Evolutionary conservation across 2,329 filamentous ascomycete genomes (phyloP).

Genomic region (Aspergillus pseudotamarii): DNA sequence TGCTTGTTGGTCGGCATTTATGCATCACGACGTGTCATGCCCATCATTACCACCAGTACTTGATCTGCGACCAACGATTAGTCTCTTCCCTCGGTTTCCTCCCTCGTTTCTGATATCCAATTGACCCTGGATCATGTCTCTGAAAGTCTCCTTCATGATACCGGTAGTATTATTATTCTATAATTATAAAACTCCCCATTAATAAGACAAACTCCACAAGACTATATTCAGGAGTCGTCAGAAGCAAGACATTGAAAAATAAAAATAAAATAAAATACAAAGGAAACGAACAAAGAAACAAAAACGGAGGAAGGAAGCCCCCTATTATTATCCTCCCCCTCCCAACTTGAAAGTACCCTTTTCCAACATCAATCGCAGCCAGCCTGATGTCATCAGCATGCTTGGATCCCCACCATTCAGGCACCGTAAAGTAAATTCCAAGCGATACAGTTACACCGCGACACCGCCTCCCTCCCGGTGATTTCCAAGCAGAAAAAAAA

Average conservation of each 20-base stretch:
- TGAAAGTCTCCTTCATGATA: neutral
- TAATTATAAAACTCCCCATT: neutral
- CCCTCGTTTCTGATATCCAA: neutral
- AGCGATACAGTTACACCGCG: neutral
- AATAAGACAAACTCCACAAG: neutral
- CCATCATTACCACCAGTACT: conserved; percentile 4
- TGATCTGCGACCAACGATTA: neutral
- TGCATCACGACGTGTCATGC: conserved; percentile 15
- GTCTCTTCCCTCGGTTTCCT: neutral
- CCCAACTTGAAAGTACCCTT: neutral
- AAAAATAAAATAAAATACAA: neutral
- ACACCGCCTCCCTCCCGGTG: neutral
- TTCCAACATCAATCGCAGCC: neutral
- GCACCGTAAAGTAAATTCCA: neutral
- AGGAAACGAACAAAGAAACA: neutral
- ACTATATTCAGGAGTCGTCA: neutral
- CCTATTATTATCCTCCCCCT: neutral
- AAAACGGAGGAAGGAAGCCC: neutral
- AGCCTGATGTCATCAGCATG: conserved; percentile 1
- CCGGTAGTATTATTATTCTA: neutral
- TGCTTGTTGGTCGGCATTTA: conserved; percentile 6
- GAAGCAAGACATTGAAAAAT: neutral
- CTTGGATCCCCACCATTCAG: neutral
- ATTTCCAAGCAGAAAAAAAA: neutral
- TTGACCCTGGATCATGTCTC: neutral